Base-by-base conservation (phyloP, 768 basidiomycete genomes). In the Russula brevipes region DNA sequence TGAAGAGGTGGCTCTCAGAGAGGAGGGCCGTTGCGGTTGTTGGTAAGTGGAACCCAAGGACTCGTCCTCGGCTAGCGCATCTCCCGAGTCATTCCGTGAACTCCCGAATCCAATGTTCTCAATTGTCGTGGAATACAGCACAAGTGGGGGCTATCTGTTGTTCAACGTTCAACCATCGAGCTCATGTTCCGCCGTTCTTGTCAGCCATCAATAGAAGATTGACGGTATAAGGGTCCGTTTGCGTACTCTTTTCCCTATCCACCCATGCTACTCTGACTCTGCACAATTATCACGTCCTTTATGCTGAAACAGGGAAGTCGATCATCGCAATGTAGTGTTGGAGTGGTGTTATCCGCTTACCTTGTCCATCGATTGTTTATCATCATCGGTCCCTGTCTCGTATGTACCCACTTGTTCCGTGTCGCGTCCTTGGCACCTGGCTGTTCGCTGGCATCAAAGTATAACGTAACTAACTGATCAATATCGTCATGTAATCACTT, bases 401-500 rank as follows among this genome's bases (percentile, higher is more conserved):
- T 53, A 24, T 24, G 24, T 24, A 11, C 41, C 41, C 31, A 33
- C n/a, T 39, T 44, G 30, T 24, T 5, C 50, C 45, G 35, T 60
- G 24, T 31, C 17, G n/a, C n/a, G 30, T 61, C 36, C 53, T 47
- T 54, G 51, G 52, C 50, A 14, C 4, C 14, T 11, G 41, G 4
- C 11, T 16, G 42, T 60, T 38, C 10, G 41, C 19, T 31, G 30
- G 17, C 42, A 46, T 46, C 56, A 53, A 33, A 36, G 1, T 2
- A 16, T 57, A 56, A 63, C 61, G 61, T 63, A 63, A 63, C 56
- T 19, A 12, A 24, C 45, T 54, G 51, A 63, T 59, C 57, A 49
- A 63, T 63, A 35, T 63, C 62, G 31, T 45, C 11, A 8, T 42
- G 31, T 44, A 14, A 10, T 42, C 33, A 17, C 55, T 62, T 57